phyloP scores from a whole-genome alignment of 495 filamentous ascomycete genomes.

The Cladorrhinum samala region DNA sequence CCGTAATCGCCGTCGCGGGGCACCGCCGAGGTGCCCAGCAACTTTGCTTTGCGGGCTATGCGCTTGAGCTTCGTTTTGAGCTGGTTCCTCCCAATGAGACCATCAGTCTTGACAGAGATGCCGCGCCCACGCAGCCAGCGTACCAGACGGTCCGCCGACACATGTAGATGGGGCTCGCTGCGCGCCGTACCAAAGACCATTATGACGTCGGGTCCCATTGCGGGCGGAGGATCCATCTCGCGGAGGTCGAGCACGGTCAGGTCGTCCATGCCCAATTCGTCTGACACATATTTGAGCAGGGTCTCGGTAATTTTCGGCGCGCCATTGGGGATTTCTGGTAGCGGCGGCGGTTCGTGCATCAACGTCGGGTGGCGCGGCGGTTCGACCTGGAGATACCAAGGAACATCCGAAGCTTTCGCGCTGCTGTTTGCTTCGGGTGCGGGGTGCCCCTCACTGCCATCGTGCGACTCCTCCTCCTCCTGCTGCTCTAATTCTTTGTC shows the following conservation, averaged over 20 bases:
- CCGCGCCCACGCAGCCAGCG: conserved; percentile 76
- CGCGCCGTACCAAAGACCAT: conserved; percentile 94
- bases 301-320: conserved; percentile 66
- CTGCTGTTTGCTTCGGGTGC: background rate
- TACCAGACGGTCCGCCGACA: conserved; percentile 82
- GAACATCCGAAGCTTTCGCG: conserved; percentile 27
- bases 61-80: conserved; percentile 79
- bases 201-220: conserved; percentile 77
- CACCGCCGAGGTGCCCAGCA: conserved; percentile 53
- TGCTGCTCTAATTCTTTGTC: background rate
- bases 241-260: conserved; percentile 76
- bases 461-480: too few species aligned
- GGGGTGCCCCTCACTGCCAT: too few species aligned
- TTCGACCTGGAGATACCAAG: conserved; percentile 87
- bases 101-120: conserved; percentile 72
- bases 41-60: conserved; percentile 68
- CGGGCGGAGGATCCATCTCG: conserved; percentile 73
- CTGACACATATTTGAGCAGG: conserved; percentile 70
- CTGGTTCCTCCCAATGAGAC: conserved; percentile 82
- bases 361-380: conserved; percentile 43
- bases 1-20: conserved; percentile 61
- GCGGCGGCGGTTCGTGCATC: conserved; percentile 52
- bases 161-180: conserved; percentile 87
- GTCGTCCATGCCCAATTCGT: conserved; percentile 77
- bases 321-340: conserved; percentile 70